A percentile compares a stretch with the other conserved stretches of the same genome.
Conservation (phyloP, 2,329 filamentous ascomycete species). For the Lomentospora prolificans region DNA sequence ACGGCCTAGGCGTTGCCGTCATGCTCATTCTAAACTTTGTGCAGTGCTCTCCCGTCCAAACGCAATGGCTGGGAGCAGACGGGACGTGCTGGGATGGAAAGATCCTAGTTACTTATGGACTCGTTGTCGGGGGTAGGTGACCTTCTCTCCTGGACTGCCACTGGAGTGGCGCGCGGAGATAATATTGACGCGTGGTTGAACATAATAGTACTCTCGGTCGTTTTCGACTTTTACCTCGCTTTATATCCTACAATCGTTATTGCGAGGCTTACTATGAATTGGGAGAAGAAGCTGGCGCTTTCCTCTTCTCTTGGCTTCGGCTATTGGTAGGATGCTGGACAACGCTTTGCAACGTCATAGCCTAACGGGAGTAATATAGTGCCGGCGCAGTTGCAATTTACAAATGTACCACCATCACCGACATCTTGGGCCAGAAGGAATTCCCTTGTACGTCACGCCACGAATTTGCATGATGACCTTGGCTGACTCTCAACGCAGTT, state of each 20-base stretch:
- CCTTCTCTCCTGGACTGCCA: too few relatives aligned
- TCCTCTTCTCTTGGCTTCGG: slow-evolving; percentile 28
- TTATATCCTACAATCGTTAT: slow-evolving; percentile 29
- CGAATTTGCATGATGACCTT: background rate
- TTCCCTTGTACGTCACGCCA: background rate
- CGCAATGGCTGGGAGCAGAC: slow-evolving; percentile 26
- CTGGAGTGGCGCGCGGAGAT: background rate
- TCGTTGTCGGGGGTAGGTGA: slow-evolving; percentile 28
- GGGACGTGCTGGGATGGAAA: slow-evolving; percentile 24
- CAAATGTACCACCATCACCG: slow-evolving; percentile 25
- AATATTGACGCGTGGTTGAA: too few relatives aligned
- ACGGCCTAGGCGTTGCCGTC: slow-evolving; percentile 20
- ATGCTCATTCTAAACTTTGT: slow-evolving; percentile 30
- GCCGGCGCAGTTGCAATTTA: slow-evolving; percentile 20
- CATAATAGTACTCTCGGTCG: slow-evolving; percentile 20
- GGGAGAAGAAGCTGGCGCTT: slow-evolving; percentile 30
- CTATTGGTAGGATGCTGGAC: slow-evolving; percentile 21
- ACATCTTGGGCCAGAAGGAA: slow-evolving; percentile 14
- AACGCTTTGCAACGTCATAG: background rate
- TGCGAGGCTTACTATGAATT: slow-evolving; percentile 24
- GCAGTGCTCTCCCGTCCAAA: slow-evolving; percentile 27
- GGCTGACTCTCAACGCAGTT: background rate
- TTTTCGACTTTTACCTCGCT: slow-evolving; percentile 31
- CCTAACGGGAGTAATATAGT: slow-evolving; percentile 8
- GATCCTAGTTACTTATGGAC: slow-evolving; percentile 28